These are phyloP conservation scores for Aspergillus amoenus DNA, from an alignment of 2,329 filamentous ascomycete genomes.

Conservation along the genomic window DNA sequence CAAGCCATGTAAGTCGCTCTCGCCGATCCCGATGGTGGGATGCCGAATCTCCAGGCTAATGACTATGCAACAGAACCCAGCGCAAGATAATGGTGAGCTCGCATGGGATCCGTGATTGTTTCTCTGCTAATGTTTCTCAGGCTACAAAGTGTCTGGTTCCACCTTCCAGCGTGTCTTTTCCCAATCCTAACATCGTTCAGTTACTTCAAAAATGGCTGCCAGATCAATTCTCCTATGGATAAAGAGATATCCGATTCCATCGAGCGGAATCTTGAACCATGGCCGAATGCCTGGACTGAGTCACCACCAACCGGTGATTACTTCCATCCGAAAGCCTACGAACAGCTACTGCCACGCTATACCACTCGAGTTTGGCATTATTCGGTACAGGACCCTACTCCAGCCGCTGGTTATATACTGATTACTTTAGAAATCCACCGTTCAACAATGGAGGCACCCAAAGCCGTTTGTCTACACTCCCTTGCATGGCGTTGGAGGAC, in stretches of 20 bases:
- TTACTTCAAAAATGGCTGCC: conserved; percentile 64
- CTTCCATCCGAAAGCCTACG: conserved; percentile 28
- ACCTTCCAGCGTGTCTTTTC: conserved; percentile 1
- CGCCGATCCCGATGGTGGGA: background rate
- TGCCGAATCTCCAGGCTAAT: conserved; percentile 3
- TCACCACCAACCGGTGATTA: conserved; percentile 49
- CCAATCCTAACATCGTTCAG: conserved; percentile 29
- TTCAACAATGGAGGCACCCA: conserved; percentile 25
- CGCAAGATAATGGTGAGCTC: conserved; percentile 56
- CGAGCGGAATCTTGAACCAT: conserved; percentile 53
- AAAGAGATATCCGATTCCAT: conserved; percentile 59
- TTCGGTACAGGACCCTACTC: conserved; percentile 24
- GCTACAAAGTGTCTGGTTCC: conserved; percentile 59
- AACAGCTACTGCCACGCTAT: conserved; percentile 30
- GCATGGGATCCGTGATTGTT: background rate
- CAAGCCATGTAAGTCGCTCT: conserved; percentile 52
- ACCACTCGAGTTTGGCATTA: conserved; percentile 30
- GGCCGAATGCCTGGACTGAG: conserved; percentile 44
- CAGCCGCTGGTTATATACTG: conserved; percentile 9
- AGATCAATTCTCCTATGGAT: conserved; percentile 65
- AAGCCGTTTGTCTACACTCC: conserved; percentile 45
- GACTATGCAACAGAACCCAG: conserved; percentile 52
- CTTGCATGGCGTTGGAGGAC: conserved; percentile 41
- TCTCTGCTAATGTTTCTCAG: conserved; percentile 21
- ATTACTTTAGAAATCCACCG: conserved; percentile 34